phyloP scores from a whole-genome alignment of 495 filamentous ascomycete genomes.

The Neurospora tetraspora region DNA sequence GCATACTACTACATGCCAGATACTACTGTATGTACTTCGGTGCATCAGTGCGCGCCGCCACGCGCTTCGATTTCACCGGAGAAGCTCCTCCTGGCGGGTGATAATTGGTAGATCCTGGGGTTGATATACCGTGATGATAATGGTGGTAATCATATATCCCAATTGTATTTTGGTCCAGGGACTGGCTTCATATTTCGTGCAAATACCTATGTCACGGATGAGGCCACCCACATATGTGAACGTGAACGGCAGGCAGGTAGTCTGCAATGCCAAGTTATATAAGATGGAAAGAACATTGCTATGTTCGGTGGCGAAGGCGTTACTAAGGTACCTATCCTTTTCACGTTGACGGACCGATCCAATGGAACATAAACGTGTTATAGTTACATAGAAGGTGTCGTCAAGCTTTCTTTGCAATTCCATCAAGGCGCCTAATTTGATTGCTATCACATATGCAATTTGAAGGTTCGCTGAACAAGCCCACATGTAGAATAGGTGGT shows the following conservation, averaged over 20 bases:
- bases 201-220: neutral
- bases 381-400: neutral
- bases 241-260: neutral
- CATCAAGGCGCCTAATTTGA: neutral
- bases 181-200: too few relatives aligned
- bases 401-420: neutral
- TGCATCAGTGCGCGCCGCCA: neutral
- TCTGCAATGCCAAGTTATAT: neutral
- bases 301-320: neutral
- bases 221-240: neutral
- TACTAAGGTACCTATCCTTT: neutral
- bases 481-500: neutral
- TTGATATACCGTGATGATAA: neutral
- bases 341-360: neutral
- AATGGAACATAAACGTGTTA: neutral
- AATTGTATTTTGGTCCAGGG: neutral
- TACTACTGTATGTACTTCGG: neutral
- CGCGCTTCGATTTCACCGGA: neutral
- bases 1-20: neutral
- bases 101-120: neutral
- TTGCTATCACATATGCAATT: neutral
- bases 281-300: neutral
- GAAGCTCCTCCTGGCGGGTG: neutral
- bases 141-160: neutral
- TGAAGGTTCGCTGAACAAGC: neutral